Evolutionary conservation across 345 rosid genomes (phyloP), one percentile per base, ranked within the genome.

Genomic region (Syzygium aromaticum): DNA sequence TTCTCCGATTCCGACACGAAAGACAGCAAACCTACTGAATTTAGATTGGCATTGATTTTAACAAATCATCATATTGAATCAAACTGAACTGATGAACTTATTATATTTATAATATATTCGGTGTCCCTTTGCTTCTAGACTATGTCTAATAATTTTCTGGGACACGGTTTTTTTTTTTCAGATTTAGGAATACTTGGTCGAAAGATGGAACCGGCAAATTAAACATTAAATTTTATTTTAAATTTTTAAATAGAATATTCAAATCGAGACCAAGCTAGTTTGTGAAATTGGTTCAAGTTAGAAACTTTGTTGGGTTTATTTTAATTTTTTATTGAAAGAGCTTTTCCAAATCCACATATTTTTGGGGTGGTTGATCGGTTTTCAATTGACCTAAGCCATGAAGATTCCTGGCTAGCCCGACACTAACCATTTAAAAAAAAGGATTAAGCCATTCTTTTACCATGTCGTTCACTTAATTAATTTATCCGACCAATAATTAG

Each of bases 51-150:
- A 16, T 67, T 30, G 4, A 67, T 30, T 30, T 33, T 67, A 16
- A 38, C 0, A 0, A 30, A 8, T 7, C 33, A 7, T 30, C 8
- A 3, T 21, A 23, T 30, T 0, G 6, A 30, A 16, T 67, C 43
- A 17, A 30, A 33, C 49, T 2, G 14, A 19, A 38, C 33, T 7
- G 1, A 54, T 1, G 16, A 33, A 30, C 3, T 19, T 84, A 15
- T 17, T 52, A 3, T 56, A 16, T 52, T 7, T 52, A 84, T 17
- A n/a, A 25, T 15, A 4, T 0, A 84, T 84, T 16, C 6, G 12
- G 16, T 19, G 27, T 7, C 43, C 38, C 57, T n/a, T 52, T 84
- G 17, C 73, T 61, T n/a, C 14, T 61, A 61, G 3, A 59, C 12
- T 27, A 59, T 59, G 67, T 17, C 73, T 61, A 61, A 61, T 61